A percentile compares a stretch with the other conserved stretches of the same genome.
phyloP scores from a whole-genome alignment of 1,284 basidiomycete species.

The Grifola frondosa region DNA sequence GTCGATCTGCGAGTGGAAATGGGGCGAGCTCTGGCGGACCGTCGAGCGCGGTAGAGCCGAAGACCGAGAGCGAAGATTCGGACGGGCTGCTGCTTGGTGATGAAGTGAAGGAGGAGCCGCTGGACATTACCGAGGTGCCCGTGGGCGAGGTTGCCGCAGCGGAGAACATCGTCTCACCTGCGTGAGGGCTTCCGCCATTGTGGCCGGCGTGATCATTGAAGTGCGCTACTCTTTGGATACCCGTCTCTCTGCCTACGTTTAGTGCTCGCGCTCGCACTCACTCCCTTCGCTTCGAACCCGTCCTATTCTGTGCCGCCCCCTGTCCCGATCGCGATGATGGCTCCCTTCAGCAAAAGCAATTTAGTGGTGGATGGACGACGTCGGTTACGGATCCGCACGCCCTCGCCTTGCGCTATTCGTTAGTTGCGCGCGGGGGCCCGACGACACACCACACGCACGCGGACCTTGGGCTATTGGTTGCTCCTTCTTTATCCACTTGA shows the following conservation, averaged over 20 bases:
- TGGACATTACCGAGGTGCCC: constrained; percentile 22
- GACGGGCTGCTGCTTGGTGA: constrained; percentile 20
- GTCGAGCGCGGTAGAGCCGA: constrained; percentile 29
- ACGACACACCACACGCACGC: constrained; percentile 17
- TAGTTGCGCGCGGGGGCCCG: constrained; percentile 2
- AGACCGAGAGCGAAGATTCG: constrained; percentile 17
- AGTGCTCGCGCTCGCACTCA: constrained; percentile 15
- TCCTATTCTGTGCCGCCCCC: constrained; percentile 16
- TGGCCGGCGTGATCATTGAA: constrained; percentile 17
- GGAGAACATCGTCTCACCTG: constrained; percentile 18
- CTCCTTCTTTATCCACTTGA: constrained; percentile 47
- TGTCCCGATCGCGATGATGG: constrained; percentile 12
- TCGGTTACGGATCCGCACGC: constrained; percentile 4
- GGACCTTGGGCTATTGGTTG: constrained; percentile 64
- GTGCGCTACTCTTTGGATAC: constrained; percentile 29
- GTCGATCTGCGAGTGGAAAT: constrained; percentile 43
- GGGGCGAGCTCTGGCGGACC: constrained; percentile 30
- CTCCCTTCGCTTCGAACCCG: constrained; percentile 4
- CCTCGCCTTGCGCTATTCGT: background rate
- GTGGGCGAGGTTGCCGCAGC: constrained; percentile 25
- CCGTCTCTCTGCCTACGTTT: constrained; percentile 23
- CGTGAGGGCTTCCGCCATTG: too few relatives aligned
- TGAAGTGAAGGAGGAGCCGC: constrained; percentile 24
- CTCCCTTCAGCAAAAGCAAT: constrained; percentile 6
- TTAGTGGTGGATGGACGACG: constrained; percentile 13